These are phyloP conservation scores for Talaromyces amestolkiae DNA, from an alignment of 2,329 filamentous ascomycete genomes.

Conservation along the genomic window DNA sequence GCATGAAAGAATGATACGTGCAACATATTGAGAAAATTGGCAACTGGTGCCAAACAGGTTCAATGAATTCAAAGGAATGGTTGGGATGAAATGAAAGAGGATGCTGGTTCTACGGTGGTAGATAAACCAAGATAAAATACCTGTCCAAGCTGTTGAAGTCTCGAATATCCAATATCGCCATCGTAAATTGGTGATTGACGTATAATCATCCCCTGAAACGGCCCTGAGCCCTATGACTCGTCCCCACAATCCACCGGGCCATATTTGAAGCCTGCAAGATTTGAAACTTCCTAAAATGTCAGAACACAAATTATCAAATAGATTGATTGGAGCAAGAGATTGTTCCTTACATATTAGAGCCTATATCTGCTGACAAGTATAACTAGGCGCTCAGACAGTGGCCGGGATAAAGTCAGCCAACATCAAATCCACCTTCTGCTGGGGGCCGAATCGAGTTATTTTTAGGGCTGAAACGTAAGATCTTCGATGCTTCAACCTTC, in stretches of 20 bases:
- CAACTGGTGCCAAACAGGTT: not conserved
- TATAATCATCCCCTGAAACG: not conserved
- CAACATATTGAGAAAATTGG: not conserved
- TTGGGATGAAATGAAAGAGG: not conserved
- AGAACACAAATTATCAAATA: not conserved
- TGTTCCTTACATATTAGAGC: not conserved
- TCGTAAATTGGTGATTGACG: not conserved
- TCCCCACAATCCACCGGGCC: not conserved
- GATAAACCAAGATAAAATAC: not conserved
- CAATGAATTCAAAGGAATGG: not conserved
- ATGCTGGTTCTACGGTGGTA: not conserved
- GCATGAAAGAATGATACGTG: not conserved
- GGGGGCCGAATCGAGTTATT: not conserved
- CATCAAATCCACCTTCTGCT: not conserved
- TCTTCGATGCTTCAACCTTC: not conserved
- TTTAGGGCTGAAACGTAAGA: not conserved
- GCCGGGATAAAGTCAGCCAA: not conserved
- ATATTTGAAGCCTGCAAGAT: not conserved
- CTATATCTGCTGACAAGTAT: conserved; percentile 1
- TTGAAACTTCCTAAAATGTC: not conserved
- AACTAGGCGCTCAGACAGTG: not conserved
- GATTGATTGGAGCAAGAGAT: not conserved
- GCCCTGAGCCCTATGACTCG: not conserved
- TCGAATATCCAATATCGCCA: not conserved
- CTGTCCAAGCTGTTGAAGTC: too few relatives aligned